Evolutionary conservation across 768 basidiomycete genomes (phyloP).

Genomic region (Suillus plorans): DNA sequence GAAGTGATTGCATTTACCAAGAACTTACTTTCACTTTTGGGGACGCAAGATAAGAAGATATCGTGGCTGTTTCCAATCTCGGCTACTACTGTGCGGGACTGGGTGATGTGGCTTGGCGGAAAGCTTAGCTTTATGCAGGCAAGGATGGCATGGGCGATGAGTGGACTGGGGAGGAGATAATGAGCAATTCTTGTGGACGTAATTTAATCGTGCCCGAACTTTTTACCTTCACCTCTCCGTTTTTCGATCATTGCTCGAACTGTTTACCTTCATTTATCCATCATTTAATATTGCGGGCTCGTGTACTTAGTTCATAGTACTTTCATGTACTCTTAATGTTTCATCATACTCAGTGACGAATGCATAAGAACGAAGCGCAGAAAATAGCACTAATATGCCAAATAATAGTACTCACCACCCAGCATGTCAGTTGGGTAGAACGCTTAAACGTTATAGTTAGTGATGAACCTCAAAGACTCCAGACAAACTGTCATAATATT

Average conservation of each 20-base stretch:
- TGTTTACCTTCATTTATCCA: neutral
- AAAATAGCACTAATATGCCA: no score
- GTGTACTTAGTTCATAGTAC: neutral
- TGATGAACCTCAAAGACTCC: no score
- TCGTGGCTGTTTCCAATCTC: constrained; percentile 6
- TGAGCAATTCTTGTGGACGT: neutral
- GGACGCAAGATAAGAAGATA: constrained; percentile 1
- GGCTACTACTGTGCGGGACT: constrained; percentile 5
- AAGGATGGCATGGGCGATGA: constrained; percentile 3
- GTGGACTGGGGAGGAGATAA: constrained; percentile 7
- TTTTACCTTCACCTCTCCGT: neutral
- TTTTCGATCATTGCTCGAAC: neutral
- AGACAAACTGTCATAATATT: no score
- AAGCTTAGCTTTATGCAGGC: constrained; percentile 2
- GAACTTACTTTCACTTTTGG: constrained; percentile 21
- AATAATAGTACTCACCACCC: no score
- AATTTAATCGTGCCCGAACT: neutral
- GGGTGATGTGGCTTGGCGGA: constrained; percentile 3
- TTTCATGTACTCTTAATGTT: neutral
- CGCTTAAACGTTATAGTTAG: no score
- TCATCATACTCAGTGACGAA: no score
- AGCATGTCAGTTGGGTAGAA: no score
- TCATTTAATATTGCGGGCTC: neutral
- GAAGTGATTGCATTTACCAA: constrained; percentile 40
- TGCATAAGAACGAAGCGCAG: no score